Evolutionary conservation across 106 monocot genomes (phyloP).

Genomic region (Dendrobium nobile): DNA sequence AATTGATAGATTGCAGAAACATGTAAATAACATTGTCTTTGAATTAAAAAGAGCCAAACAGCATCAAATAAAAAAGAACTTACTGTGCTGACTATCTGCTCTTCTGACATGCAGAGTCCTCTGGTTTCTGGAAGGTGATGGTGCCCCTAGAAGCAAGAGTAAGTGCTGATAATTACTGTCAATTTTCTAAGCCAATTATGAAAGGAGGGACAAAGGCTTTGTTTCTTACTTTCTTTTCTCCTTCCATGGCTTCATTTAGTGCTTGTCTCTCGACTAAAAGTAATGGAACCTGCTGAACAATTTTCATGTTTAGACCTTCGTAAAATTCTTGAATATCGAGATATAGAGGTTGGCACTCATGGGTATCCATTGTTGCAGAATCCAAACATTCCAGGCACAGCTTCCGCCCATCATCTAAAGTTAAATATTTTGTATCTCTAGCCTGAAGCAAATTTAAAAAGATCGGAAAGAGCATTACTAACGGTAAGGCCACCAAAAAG

Average conservation of each 20-base stretch:
- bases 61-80: not conserved
- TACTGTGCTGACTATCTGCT: constrained; percentile 90
- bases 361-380: constrained; percentile 83
- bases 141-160: constrained; percentile 39
- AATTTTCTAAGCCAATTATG: not conserved
- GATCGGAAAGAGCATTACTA: not conserved
- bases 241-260: constrained; percentile 89
- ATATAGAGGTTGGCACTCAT: constrained; percentile 85
- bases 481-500: not conserved
- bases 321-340: constrained; percentile 85
- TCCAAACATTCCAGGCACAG: constrained; percentile 89
- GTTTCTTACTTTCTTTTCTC: constrained; percentile 72
- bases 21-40: too few species aligned
- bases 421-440: constrained; percentile 53
- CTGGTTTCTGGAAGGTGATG: constrained; percentile 91
- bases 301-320: constrained; percentile 92
- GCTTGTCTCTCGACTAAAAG: constrained; percentile 88
- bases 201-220: not conserved
- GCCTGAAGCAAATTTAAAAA: constrained; percentile 35
- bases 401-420: constrained; percentile 79
- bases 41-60: too few species aligned
- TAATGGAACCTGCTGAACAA: constrained; percentile 78
- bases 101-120: constrained; percentile 92
- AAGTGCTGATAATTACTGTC: not conserved
- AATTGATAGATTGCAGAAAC: too few species aligned